These are phyloP conservation scores for Colletotrichum siamense DNA, from an alignment of 2,329 filamentous ascomycete species.

Conservation along the genomic window DNA sequence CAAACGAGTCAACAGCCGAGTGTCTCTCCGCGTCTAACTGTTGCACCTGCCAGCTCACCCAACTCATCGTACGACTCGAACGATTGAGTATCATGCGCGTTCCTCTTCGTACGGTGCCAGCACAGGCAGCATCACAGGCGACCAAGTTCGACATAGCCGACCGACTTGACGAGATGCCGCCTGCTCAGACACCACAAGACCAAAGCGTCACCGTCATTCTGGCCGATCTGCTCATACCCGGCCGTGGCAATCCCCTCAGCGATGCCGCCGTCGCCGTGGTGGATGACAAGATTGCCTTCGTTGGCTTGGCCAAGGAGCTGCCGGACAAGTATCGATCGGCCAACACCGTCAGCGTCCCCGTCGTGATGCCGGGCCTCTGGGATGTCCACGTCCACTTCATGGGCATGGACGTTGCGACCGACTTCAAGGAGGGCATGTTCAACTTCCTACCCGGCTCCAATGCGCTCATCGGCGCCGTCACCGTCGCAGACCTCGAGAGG, in stretches of 20 bases:
- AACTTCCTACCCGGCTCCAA: constrained; percentile 26
- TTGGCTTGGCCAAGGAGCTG: constrained; percentile 34
- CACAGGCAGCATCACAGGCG: background rate
- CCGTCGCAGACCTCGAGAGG: constrained; percentile 42
- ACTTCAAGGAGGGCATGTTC: constrained; percentile 15
- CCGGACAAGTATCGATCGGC: constrained; percentile 36
- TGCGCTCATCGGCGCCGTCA: constrained; percentile 43
- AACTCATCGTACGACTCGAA: background rate
- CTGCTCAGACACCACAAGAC: background rate
- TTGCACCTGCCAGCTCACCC: background rate
- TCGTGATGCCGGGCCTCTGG: constrained; percentile 58
- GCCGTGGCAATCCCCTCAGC: constrained; percentile 45
- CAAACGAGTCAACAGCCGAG: background rate
- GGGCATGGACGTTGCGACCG: constrained; percentile 32
- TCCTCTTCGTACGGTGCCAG: background rate
- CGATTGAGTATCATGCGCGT: background rate
- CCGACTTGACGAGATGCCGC: background rate
- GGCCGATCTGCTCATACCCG: constrained; percentile 50
- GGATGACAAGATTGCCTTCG: constrained; percentile 43
- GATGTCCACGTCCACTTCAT: constrained; percentile 56
- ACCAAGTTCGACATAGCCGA: background rate
- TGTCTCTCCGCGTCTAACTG: background rate
- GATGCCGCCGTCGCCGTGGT: constrained; percentile 44
- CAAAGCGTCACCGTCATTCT: constrained; percentile 21
- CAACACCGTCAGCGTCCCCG: constrained; percentile 38